A percentile compares a stretch with the other conserved stretches of the same genome.
phyloP scores from a whole-genome alignment of 2,329 filamentous ascomycete species.

The Pleurostoma richardsiae region DNA sequence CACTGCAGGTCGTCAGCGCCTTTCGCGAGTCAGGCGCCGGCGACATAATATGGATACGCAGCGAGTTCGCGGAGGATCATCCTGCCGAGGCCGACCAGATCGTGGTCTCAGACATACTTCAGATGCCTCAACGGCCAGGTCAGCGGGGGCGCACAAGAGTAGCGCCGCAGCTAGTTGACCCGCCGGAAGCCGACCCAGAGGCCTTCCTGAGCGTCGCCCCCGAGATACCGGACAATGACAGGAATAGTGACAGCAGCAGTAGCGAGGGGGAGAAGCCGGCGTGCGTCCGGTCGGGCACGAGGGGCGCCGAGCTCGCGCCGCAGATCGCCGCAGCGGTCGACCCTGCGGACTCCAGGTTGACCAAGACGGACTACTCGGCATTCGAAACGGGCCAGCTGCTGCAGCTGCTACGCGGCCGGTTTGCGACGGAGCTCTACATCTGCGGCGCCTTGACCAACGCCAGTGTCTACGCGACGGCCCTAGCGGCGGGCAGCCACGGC shows the following conservation, averaged over 20 bases:
- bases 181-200: constrained; percentile 25
- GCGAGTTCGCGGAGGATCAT: constrained; percentile 62
- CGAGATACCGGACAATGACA: not conserved
- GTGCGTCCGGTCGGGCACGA: constrained; percentile 38
- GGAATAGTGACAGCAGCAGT: no score
- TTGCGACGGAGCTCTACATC: constrained; percentile 85
- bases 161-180: not conserved
- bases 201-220: constrained; percentile 21
- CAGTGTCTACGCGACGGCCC: constrained; percentile 83
- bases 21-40: constrained; percentile 68
- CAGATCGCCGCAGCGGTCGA: constrained; percentile 36
- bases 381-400: constrained; percentile 73
- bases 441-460: constrained; percentile 84
- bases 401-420: constrained; percentile 71
- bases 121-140: constrained; percentile 11
- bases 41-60: constrained; percentile 80
- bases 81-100: constrained; percentile 49
- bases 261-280: constrained; percentile 13
- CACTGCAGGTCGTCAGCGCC: constrained; percentile 59
- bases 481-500: constrained; percentile 85
- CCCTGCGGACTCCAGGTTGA: constrained; percentile 44
- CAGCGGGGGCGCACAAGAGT: constrained; percentile 22
- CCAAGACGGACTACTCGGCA: constrained; percentile 84
- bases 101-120: constrained; percentile 30
- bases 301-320: constrained; percentile 39